phyloP scores from a whole-genome alignment of 2,329 filamentous ascomycete genomes.

The Cryphonectria carpinicola region DNA sequence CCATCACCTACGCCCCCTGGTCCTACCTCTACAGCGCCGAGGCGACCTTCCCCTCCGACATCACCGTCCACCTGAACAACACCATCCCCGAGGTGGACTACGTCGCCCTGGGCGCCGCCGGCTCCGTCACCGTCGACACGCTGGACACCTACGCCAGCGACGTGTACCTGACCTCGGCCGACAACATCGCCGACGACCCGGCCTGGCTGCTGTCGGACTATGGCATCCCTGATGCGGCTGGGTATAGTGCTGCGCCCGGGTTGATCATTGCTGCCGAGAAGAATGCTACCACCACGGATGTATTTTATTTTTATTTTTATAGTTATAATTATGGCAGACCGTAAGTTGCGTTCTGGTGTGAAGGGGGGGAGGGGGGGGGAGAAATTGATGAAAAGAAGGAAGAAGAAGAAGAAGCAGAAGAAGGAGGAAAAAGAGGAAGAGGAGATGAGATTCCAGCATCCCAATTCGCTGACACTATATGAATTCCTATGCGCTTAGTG shows the following conservation, averaged over 20 bases:
- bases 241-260: slow-evolving; percentile 31
- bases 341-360: slow-evolving; percentile 13
- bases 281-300: slow-evolving; percentile 31
- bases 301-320: slow-evolving; percentile 33
- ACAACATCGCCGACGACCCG: slow-evolving; percentile 26
- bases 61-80: slow-evolving; percentile 31
- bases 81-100: slow-evolving; percentile 30
- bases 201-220: slow-evolving; percentile 30
- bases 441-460: background rate
- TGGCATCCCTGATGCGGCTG: slow-evolving; percentile 25
- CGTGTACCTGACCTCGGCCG: slow-evolving; percentile 31
- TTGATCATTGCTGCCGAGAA: slow-evolving; percentile 33
- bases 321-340: slow-evolving; percentile 32
- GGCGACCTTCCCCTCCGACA: slow-evolving; percentile 31
- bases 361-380: background rate
- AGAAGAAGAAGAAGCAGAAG: background rate
- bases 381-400: background rate
- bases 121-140: slow-evolving; percentile 29
- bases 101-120: slow-evolving; percentile 19
- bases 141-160: slow-evolving; percentile 25
- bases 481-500: slow-evolving; percentile 11
- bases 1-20: slow-evolving; percentile 30
- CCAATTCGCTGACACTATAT: background rate
- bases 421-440: background rate
- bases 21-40: slow-evolving; percentile 32